These are phyloP conservation scores for Coccomyxa sp. DNA, from an alignment of 139 green algal genomes.

Conservation along the genomic window DNA sequence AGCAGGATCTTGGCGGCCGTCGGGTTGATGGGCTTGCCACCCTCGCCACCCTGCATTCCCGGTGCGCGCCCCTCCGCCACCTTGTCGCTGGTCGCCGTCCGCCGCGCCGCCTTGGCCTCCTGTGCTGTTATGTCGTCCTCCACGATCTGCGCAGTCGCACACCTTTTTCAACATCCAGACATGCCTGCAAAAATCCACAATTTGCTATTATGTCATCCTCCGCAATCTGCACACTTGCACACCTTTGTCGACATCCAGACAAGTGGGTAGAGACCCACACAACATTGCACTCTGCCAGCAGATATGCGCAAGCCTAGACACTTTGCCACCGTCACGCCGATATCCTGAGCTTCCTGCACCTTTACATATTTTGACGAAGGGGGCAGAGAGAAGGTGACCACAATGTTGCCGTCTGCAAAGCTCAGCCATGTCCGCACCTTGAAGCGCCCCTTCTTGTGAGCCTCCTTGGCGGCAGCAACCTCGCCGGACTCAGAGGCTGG, in stretches of 20 bases:
- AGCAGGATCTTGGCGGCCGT: constrained; percentile 26
- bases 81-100: not conserved
- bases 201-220: not conserved
- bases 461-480: constrained; percentile 16
- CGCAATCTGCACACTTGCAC: not conserved
- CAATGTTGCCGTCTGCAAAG: not conserved
- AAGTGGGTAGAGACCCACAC: not conserved
- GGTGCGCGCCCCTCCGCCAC: not conserved
- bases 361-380: not conserved
- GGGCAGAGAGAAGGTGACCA: not conserved
- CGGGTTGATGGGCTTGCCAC: constrained; percentile 3
- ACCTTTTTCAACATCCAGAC: not conserved
- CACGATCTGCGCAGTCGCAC: not conserved
- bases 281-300: not conserved
- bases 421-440: constrained; percentile 24
- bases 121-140: not conserved
- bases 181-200: not conserved
- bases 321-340: too few relatives aligned
- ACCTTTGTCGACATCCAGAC: not conserved
- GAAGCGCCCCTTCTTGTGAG: constrained; percentile 74
- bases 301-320: too few relatives aligned
- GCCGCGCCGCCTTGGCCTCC: not conserved
- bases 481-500: not conserved
- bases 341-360: too few relatives aligned
- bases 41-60: not conserved